A percentile compares a stretch with the other conserved stretches of the same genome.
These are phyloP conservation scores for Pichia californica DNA, from an alignment of 805 yeast species.

Conservation along the genomic window DNA sequence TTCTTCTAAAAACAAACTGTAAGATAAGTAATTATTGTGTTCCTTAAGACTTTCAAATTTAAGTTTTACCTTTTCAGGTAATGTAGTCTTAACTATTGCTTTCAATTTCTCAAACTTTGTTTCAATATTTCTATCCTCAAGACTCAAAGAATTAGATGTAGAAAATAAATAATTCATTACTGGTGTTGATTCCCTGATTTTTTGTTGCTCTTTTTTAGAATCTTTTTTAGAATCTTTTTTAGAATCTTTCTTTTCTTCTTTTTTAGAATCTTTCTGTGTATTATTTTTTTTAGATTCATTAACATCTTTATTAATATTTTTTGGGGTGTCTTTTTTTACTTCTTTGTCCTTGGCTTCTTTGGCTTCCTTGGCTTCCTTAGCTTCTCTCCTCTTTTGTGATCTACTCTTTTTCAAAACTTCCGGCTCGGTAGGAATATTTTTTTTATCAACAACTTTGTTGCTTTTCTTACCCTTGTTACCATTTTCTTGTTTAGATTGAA, in stretches of 20 bases:
- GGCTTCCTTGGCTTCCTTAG: not conserved
- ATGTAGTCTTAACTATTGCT: slow-evolving; percentile 15
- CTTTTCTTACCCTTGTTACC: no score
- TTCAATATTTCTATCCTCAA: slow-evolving; percentile 2
- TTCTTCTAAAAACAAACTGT: slow-evolving; percentile 59
- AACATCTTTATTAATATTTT: no score
- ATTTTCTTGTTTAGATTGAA: no score
- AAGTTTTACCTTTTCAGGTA: slow-evolving; percentile 17
- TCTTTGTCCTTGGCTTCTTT: not conserved
- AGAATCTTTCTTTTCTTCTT: not conserved
- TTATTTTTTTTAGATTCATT: not conserved
- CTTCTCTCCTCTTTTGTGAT: no score
- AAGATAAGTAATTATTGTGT: slow-evolving; percentile 54
- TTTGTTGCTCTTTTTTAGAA: not conserved
- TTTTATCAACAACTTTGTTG: no score
- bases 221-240: not conserved
- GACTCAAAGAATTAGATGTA: not conserved
- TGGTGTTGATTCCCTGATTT: not conserved
- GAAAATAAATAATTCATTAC: no score
- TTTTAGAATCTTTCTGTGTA: not conserved
- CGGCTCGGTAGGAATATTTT: no score
- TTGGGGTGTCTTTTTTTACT: no score
- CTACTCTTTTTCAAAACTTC: no score
- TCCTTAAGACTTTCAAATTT: slow-evolving; percentile 41
- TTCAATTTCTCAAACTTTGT: slow-evolving; percentile 15